Conservation (phyloP, 257 asterid genomes). For the Plantago major region DNA sequence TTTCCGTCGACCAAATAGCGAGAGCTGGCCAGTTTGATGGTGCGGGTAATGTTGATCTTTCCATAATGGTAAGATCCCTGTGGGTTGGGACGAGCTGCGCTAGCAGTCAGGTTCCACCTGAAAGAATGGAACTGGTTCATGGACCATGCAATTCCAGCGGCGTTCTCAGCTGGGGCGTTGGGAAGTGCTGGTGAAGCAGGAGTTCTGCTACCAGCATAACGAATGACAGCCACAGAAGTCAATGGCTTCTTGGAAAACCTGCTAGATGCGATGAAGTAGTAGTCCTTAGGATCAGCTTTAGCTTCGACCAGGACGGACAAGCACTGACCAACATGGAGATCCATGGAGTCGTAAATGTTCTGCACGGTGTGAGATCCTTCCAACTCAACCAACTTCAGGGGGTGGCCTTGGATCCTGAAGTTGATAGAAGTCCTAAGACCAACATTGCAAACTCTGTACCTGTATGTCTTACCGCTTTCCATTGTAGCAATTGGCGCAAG, state of each 20-base stretch:
- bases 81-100: constrained; percentile 30
- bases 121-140: constrained; percentile 21
- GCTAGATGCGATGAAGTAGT: constrained; percentile 20
- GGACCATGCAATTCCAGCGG: constrained; percentile 19
- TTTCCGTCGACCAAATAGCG: not conserved
- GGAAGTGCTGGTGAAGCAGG: constrained; percentile 19
- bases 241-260: constrained; percentile 8
- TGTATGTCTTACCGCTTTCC: constrained; percentile 21
- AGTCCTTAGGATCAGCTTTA: constrained; percentile 14
- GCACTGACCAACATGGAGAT: constrained; percentile 25
- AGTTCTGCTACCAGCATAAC: constrained; percentile 7
- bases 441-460: constrained; percentile 20
- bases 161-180: constrained; percentile 10
- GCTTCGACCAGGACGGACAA: constrained; percentile 21
- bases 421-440: constrained; percentile 22
- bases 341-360: constrained; percentile 21
- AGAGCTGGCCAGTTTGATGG: constrained; percentile 16
- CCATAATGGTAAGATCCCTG: constrained; percentile 30
- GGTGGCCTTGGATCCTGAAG: constrained; percentile 21
- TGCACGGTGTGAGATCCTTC: constrained; percentile 28
- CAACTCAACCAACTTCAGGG: constrained; percentile 22
- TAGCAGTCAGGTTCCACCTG: constrained; percentile 28
- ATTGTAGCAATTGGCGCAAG: constrained; percentile 15
- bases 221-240: constrained; percentile 11
- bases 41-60: constrained; percentile 23